Evolutionary conservation across 257 asterid genomes (phyloP).

Genomic region (Ajuga chamaepitys): DNA sequence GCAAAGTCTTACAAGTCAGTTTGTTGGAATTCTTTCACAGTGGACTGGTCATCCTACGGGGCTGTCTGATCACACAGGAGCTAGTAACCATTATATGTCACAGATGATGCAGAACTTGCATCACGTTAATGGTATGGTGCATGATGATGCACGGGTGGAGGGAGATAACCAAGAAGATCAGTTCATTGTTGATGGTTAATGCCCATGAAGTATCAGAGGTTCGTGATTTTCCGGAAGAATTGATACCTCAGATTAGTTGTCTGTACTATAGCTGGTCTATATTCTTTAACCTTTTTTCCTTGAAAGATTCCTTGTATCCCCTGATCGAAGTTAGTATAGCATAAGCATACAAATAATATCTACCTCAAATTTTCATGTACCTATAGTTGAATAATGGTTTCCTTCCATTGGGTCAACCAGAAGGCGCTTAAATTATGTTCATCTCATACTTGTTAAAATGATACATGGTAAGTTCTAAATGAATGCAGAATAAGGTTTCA

Average conservation of each 20-base stretch:
- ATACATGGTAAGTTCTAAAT: neutral
- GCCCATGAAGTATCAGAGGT: slow-evolving; percentile 1
- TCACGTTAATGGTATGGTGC: slow-evolving; percentile 68
- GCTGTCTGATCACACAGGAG: slow-evolving; percentile 75
- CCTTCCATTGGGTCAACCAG: neutral
- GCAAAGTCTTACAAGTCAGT: slow-evolving; percentile 71
- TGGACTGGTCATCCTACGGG: slow-evolving; percentile 75
- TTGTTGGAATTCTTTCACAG: slow-evolving; percentile 80
- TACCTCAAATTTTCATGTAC: slow-evolving; percentile 21
- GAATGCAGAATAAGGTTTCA: neutral
- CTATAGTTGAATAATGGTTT: slow-evolving; percentile 12
- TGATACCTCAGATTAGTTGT: slow-evolving; percentile 5
- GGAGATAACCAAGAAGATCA: slow-evolving; percentile 91
- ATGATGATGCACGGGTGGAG: slow-evolving; percentile 81
- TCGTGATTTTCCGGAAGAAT: slow-evolving; percentile 7
- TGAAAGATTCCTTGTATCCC: slow-evolving; percentile 6
- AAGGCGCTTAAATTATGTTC: slow-evolving; percentile 1
- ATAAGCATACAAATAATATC: slow-evolving; percentile 25
- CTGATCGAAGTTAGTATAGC: slow-evolving; percentile 21
- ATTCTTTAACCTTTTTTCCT: slow-evolving; percentile 19
- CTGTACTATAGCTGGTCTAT: slow-evolving; percentile 26
- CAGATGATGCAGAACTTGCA: slow-evolving; percentile 97
- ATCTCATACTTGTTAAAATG: neutral
- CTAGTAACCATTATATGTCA: slow-evolving; percentile 70
- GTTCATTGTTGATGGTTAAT: slow-evolving; percentile 87